Conservation (phyloP, 2,329 filamentous ascomycete species). For the Scedosporium apiospermum region DNA sequence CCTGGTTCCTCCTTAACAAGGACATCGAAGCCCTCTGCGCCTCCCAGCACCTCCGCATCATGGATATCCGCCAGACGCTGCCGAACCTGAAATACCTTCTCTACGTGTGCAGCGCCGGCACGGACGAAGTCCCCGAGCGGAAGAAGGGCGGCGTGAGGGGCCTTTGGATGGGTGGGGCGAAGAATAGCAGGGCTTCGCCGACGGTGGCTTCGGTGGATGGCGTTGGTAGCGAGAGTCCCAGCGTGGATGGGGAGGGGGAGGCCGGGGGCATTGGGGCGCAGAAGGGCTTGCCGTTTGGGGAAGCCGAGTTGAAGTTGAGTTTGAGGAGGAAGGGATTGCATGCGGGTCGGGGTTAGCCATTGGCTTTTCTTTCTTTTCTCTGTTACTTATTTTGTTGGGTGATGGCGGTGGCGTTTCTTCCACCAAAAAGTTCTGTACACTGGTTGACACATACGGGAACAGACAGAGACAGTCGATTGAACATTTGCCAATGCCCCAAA, state of each 20-base stretch:
- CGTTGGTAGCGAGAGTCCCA: constrained; percentile 2
- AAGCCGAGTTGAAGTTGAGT: constrained; percentile 35
- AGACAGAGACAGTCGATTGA: no score
- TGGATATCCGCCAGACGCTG: constrained; percentile 85
- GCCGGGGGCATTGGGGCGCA: constrained; percentile 10
- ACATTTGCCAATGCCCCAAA: no score
- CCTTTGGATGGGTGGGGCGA: constrained; percentile 39
- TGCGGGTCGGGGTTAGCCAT: constrained; percentile 12
- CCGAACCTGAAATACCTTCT: constrained; percentile 90
- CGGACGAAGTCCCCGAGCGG: constrained; percentile 49
- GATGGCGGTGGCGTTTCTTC: no score
- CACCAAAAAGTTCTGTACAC: no score
- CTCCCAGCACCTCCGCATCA: constrained; percentile 62
- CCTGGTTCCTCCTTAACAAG: constrained; percentile 93
- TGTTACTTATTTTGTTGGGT: no score
- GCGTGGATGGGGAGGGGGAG: constrained; percentile 9
- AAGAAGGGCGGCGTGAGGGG: constrained; percentile 53
- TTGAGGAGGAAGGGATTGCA: constrained; percentile 47
- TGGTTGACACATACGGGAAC: no score
- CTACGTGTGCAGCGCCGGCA: constrained; percentile 79
- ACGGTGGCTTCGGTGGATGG: constrained; percentile 11
- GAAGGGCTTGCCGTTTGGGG: constrained; percentile 35
- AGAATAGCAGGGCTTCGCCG: neutral
- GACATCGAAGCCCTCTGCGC: constrained; percentile 66
- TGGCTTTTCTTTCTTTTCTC: no score